Base-by-base conservation (phyloP, 345 rosid species). In the Syzygium aromaticum region DNA sequence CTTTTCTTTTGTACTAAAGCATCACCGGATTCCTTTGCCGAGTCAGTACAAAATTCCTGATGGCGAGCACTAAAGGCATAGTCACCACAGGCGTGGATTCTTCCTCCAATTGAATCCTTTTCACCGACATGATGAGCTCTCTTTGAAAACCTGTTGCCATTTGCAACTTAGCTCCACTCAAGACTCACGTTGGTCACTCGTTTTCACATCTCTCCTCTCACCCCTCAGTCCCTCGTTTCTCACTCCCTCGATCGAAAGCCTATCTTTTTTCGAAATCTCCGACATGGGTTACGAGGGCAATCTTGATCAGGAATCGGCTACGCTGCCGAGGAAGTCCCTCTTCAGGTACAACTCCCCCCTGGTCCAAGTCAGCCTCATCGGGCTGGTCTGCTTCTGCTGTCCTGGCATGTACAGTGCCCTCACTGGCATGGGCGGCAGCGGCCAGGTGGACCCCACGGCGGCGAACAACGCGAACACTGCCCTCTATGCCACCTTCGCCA, bases 341-440 rank as follows among this genome's bases (percentile, higher is more conserved):
- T 88, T 93, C 73, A 89, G 98, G 33, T 93, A 94, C 92, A 97
- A 96, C 87, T 97, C 98, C 0, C 99, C 99, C 2, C 63, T 96
- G 3, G 89, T 93, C 19, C 99, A 97, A 86, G 95, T 97, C 21
- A 82, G 84, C 85, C 89, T 96, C 30, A 95, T 97, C 59, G 98
- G 98, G 2, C 87, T 97, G 11, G 99, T 97, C 56, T 97, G 99
- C 85, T 97, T 97, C 89, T 97, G 98, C 84, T 97, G 98, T 54
- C 99, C 99, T 0, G 98, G 98, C 3, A 97, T 97, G 97, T 97
- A 94, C 90, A 93, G 96, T 80, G 99, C 99, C 49, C 94, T 97
- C 84, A 91, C 96, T n/a, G 99, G 99, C 15, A 95, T 97, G 99
- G 99, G 99, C 19, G 99, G 98, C 2, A 98, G 98, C 0, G 98